Percentiles rank a stretch among this genome's conserved stretches.
phyloP scores from a whole-genome alignment of 2,329 filamentous ascomycete species.

The Xylaria sp. region DNA sequence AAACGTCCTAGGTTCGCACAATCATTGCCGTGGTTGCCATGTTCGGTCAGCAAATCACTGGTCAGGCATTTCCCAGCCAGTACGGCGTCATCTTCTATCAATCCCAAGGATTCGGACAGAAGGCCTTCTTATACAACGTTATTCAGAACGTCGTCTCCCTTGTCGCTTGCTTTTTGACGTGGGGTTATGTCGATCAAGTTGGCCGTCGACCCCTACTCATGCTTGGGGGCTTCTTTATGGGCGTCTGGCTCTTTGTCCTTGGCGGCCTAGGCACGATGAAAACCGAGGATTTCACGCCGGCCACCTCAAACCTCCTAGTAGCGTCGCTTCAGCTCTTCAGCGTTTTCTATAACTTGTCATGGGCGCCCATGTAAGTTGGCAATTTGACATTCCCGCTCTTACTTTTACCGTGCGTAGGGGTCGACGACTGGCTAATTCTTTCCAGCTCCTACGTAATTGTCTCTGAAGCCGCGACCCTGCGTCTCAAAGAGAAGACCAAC shows the following conservation, averaged over 20 bases:
- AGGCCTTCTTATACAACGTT: background rate
- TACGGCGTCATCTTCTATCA: background rate
- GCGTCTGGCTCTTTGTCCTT: background rate
- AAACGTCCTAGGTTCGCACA: background rate
- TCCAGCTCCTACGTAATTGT: background rate
- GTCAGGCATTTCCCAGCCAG: background rate
- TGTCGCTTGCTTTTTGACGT: background rate
- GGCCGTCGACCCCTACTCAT: background rate
- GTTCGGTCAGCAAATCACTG: slow-evolving; percentile 1
- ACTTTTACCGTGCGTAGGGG: background rate
- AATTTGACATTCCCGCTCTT: background rate
- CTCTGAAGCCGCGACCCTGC: background rate
- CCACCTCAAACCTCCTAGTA: background rate
- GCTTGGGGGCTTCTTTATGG: background rate
- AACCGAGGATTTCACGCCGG: background rate
- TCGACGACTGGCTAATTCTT: background rate
- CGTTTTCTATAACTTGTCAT: background rate
- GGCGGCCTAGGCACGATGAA: background rate
- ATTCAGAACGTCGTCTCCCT: background rate
- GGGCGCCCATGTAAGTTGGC: background rate
- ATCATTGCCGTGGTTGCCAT: background rate
- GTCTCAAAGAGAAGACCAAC: slow-evolving; percentile 1
- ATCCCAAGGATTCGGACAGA: background rate
- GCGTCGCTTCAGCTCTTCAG: background rate
- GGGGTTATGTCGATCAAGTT: background rate